phyloP scores from a whole-genome alignment of 2,329 filamentous ascomycete species.

The Ceratocystis lukuohia region DNA sequence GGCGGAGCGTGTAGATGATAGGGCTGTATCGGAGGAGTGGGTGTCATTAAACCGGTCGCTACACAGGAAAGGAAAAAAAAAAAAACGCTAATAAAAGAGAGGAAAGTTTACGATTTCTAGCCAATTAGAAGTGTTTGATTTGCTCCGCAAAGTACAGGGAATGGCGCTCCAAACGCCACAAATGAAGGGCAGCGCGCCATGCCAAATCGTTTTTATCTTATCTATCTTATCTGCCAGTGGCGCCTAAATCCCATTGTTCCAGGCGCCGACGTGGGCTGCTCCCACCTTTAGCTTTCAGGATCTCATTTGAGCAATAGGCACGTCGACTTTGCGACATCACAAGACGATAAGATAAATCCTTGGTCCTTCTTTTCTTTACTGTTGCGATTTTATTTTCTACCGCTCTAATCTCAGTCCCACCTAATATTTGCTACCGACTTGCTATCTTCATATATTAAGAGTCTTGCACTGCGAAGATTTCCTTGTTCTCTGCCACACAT shows the following conservation, averaged over 20 bases:
- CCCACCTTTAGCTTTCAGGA: neutral
- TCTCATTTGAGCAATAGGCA: neutral
- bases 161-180: neutral
- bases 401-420: neutral
- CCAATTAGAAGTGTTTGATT: slow-evolving; percentile 14
- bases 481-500: neutral
- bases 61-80: neutral
- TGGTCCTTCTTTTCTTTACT: neutral
- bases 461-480: neutral
- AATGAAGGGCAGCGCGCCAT: neutral
- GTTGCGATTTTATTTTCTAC: too few species aligned
- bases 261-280: neutral
- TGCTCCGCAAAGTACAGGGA: slow-evolving; percentile 10
- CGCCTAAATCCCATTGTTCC: neutral
- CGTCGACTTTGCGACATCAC: neutral
- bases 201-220: neutral
- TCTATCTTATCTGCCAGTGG: neutral
- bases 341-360: neutral
- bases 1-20: neutral
- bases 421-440: neutral
- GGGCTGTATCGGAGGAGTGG: neutral
- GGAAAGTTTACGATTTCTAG: neutral
- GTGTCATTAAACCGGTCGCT: neutral
- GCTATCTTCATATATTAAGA: neutral
- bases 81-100: neutral